Percentiles rank a stretch among this genome's conserved stretches.
Conservation (phyloP, 2,329 filamentous ascomycete genomes). For the Penicillium sp. region DNA sequence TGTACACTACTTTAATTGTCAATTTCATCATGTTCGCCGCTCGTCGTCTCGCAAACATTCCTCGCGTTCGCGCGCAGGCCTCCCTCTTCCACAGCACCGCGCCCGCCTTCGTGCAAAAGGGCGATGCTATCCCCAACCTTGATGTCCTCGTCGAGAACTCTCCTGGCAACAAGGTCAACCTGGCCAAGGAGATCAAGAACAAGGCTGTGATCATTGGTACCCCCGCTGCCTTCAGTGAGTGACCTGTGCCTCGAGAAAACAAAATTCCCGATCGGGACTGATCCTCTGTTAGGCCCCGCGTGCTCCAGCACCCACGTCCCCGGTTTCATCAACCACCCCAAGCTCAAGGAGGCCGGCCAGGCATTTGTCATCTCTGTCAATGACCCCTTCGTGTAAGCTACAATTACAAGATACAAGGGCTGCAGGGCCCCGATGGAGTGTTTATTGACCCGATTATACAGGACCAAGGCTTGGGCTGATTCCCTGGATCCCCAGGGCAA, state of each 20-base stretch:
- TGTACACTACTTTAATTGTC: background rate
- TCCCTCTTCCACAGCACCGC: slow-evolving; percentile 43
- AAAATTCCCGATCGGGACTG: slow-evolving; percentile 5
- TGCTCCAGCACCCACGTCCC: slow-evolving; percentile 76
- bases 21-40: slow-evolving; percentile 39
- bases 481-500: slow-evolving; percentile 72
- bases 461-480: slow-evolving; percentile 87
- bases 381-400: slow-evolving; percentile 84
- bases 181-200: slow-evolving; percentile 73
- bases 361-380: slow-evolving; percentile 93
- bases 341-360: slow-evolving; percentile 75
- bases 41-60: slow-evolving; percentile 36
- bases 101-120: slow-evolving; percentile 64
- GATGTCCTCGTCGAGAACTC: slow-evolving; percentile 79
- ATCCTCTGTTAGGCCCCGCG: slow-evolving; percentile 50
- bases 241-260: background rate
- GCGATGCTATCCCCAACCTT: slow-evolving; percentile 75
- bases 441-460: slow-evolving; percentile 37
- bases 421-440: background rate
- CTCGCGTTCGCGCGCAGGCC: slow-evolving; percentile 32
- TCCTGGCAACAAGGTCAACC: slow-evolving; percentile 89
- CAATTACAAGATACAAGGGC: background rate
- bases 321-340: slow-evolving; percentile 78
- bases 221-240: slow-evolving; percentile 72
- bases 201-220: slow-evolving; percentile 85